Evolutionary conservation across 768 basidiomycete genomes (phyloP), one percentile per base, ranked within the genome.

Genomic region (Tylopilus sp.): DNA sequence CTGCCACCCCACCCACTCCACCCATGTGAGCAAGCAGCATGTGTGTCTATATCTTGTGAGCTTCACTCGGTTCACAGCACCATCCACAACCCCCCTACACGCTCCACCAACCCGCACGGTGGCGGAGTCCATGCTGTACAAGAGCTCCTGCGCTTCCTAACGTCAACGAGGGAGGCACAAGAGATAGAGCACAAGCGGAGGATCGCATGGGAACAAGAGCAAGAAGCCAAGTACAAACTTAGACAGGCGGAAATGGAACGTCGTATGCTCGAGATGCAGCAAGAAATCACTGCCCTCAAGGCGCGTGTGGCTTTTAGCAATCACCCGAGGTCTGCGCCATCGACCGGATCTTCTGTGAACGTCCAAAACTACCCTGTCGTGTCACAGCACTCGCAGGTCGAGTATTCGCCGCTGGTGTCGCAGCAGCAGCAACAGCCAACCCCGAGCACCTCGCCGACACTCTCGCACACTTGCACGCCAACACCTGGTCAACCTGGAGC

Each of bases 191-290:
- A 73, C 35, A 78, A 72, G 56, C 75, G 88, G 18, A 73, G 86
- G 43, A 48, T 76, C 8, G 78, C 72, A 33, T 89, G 88, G 86
- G 88, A 90, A 59, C 73, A 77, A 56, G 82, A 84, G 51, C 82
- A 86, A 54, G 88, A 88, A 69, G 76, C 76, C 10, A 84, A 76
- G 58, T 75, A 73, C 45, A 57, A 67, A 13, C 78, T 81, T 56
- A 67, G 73, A 41, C 79, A 85, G 52, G 78, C 76, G 23, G 81
- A 85, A 60, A 77, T 80, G 72, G 82, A 86, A 59, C 69, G 73
- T 20, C 75, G 75, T 43, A 72, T 88, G 56, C 56, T 72, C 3
- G 77, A 77, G 52, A 75, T 85, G 75, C 79, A 74, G 22, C 74
- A 76, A 56, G 79, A 85, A 60, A 71, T 85, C 49, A 59, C 71